Evolutionary conservation across 2,329 filamentous ascomycete genomes (phyloP).

Genomic region (Fusarium acutatum): DNA sequence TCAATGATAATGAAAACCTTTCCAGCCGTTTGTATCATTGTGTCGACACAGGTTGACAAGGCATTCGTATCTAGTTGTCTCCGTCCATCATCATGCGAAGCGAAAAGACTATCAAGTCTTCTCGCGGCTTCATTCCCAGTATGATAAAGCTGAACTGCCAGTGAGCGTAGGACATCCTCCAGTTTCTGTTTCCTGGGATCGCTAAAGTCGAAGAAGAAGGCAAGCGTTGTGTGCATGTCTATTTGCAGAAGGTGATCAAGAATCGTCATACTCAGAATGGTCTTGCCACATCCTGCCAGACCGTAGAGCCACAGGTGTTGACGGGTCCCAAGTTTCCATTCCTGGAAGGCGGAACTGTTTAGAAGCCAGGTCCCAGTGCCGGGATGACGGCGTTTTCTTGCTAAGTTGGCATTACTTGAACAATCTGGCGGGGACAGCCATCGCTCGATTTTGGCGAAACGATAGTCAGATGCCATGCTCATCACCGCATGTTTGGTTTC

Average conservation of each 20-base stretch:
- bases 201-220: no score
- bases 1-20: constrained; percentile 28
- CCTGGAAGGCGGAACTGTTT: neutral
- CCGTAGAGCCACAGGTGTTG: neutral
- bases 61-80: no score
- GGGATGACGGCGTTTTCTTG: neutral
- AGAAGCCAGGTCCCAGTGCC: neutral
- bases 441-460: neutral
- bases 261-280: no score
- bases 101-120: neutral
- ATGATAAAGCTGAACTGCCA: neutral
- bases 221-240: no score
- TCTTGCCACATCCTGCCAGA: no score
- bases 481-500: neutral
- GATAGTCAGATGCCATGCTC: neutral
- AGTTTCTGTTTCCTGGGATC: neutral
- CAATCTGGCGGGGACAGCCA: neutral
- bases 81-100: no score
- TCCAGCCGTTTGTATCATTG: constrained; percentile 29
- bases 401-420: neutral
- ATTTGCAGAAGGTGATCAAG: no score
- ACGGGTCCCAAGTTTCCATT: neutral
- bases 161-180: neutral
- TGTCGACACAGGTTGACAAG: neutral
- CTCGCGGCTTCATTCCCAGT: neutral